Percentiles rank a stretch among this genome's conserved stretches.
phyloP scores from a whole-genome alignment of 257 asterid genomes.

The Ophiorrhiza pumila region DNA sequence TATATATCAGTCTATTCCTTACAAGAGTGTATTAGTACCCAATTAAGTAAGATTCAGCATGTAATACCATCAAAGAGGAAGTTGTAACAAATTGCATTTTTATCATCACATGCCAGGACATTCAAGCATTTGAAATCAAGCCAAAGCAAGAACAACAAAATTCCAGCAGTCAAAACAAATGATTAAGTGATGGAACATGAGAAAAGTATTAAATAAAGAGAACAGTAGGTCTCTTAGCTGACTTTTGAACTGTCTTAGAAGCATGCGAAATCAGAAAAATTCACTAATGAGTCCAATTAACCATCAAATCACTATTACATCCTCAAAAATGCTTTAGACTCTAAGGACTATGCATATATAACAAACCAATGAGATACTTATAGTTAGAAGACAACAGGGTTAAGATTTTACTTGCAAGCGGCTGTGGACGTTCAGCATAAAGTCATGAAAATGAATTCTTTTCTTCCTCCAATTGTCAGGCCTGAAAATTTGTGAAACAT shows the following conservation, averaged over 20 bases:
- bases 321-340: background rate
- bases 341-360: background rate
- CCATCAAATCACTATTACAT: background rate
- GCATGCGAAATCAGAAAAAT: background rate
- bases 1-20: background rate
- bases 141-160: background rate
- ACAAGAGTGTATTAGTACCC: background rate
- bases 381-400: background rate
- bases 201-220: background rate
- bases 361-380: background rate
- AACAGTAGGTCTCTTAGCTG: background rate
- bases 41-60: background rate
- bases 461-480: conserved; percentile 83
- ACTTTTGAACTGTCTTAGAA: background rate
- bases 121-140: conserved; percentile 7
- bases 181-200: background rate
- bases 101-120: background rate
- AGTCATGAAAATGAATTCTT: conserved; percentile 91
- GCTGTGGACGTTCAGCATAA: conserved; percentile 87
- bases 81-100: background rate
- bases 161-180: background rate
- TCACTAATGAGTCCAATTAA: background rate
- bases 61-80: background rate
- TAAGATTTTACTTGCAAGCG: conserved; percentile 55
- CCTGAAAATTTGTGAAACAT: conserved; percentile 29